Percentiles rank a stretch among this genome's conserved stretches.
These are phyloP conservation scores for Ilex paraguariensis DNA, from an alignment of 305 asterid species.

Conservation along the genomic window DNA sequence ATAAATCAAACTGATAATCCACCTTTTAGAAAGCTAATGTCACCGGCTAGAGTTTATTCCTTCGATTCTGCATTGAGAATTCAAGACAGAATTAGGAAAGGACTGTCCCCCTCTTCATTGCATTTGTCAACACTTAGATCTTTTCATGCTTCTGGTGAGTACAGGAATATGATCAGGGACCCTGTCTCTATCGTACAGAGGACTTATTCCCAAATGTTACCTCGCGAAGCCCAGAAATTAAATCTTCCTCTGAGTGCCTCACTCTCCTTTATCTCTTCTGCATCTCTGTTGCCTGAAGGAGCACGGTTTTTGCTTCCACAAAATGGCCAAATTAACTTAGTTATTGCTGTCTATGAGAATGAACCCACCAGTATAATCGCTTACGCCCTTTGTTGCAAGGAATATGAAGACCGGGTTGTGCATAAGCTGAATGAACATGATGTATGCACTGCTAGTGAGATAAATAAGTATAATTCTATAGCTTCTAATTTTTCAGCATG, in stretches of 20 bases:
- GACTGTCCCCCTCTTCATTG: slow-evolving; percentile 57
- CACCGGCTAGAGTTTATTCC: slow-evolving; percentile 68
- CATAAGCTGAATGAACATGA: slow-evolving; percentile 34
- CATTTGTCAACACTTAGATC: slow-evolving; percentile 53
- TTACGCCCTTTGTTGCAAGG: slow-evolving; percentile 63
- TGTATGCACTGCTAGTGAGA: slow-evolving; percentile 29
- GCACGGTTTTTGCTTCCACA: slow-evolving; percentile 64
- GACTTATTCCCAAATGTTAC: slow-evolving; percentile 47
- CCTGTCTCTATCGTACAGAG: slow-evolving; percentile 53
- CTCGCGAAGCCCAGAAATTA: slow-evolving; percentile 46
- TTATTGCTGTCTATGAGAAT: slow-evolving; percentile 62
- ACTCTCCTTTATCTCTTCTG: slow-evolving; percentile 44
- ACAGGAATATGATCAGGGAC: slow-evolving; percentile 72
- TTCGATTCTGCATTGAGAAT: slow-evolving; percentile 86
- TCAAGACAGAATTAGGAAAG: slow-evolving; percentile 61
- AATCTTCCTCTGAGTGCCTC: slow-evolving; percentile 30
- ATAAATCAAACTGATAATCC: slow-evolving; percentile 29
- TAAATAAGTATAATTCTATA: slow-evolving; percentile 31
- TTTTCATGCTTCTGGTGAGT: slow-evolving; percentile 90
- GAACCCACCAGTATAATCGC: slow-evolving; percentile 93
- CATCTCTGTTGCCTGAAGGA: slow-evolving; percentile 69
- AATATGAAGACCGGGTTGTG: slow-evolving; percentile 53
- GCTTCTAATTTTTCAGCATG: slow-evolving; percentile 56
- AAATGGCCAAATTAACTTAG: slow-evolving; percentile 39
- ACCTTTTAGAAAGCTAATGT: slow-evolving; percentile 31